Evolutionary conservation across 2,329 filamentous ascomycete genomes (phyloP).

Genomic region (Fusarium haematococcum): DNA sequence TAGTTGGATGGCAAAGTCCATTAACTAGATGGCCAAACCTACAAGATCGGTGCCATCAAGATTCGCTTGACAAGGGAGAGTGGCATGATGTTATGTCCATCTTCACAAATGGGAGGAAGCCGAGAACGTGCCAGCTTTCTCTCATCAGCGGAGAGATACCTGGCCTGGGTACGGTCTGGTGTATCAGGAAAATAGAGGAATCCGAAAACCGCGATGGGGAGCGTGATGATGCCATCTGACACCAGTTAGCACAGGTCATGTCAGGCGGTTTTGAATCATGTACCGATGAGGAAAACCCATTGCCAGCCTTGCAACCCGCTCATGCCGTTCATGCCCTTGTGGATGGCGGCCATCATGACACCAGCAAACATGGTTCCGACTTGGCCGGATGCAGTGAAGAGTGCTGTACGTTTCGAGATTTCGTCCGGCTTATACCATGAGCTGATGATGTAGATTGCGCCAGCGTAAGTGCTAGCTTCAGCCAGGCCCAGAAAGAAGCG

Average conservation of each 20-base stretch:
- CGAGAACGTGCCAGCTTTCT: slow-evolving; percentile 46
- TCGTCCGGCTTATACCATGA: slow-evolving; percentile 68
- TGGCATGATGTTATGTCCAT: slow-evolving; percentile 50
- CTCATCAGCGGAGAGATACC: slow-evolving; percentile 49
- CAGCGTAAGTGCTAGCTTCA: slow-evolving; percentile 46
- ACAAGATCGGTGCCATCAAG: slow-evolving; percentile 45
- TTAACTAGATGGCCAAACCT: slow-evolving; percentile 9
- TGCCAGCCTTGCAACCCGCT: slow-evolving; percentile 60
- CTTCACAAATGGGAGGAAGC: slow-evolving; percentile 47
- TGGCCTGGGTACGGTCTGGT: slow-evolving; percentile 51
- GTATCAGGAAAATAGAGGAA: slow-evolving; percentile 39
- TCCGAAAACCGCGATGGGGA: slow-evolving; percentile 37
- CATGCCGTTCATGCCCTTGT: slow-evolving; percentile 51
- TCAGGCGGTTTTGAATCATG: accelerated
- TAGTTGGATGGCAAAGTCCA: background rate
- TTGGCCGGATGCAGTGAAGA: slow-evolving; percentile 69
- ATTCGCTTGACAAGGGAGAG: slow-evolving; percentile 45
- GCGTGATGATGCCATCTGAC: slow-evolving; percentile 39
- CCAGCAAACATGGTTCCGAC: slow-evolving; percentile 70
- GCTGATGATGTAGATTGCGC: slow-evolving; percentile 52
- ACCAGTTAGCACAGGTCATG: accelerated
- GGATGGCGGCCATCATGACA: slow-evolving; percentile 63
- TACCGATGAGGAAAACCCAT: slow-evolving; percentile 51
- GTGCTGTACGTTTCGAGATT: slow-evolving; percentile 68
- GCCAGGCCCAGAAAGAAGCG: slow-evolving; percentile 45